Percentiles rank a stretch among this genome's conserved stretches.
These are phyloP conservation scores for Fusarium sp. DNA, from an alignment of 2,329 filamentous ascomycete species.

Conservation along the genomic window DNA sequence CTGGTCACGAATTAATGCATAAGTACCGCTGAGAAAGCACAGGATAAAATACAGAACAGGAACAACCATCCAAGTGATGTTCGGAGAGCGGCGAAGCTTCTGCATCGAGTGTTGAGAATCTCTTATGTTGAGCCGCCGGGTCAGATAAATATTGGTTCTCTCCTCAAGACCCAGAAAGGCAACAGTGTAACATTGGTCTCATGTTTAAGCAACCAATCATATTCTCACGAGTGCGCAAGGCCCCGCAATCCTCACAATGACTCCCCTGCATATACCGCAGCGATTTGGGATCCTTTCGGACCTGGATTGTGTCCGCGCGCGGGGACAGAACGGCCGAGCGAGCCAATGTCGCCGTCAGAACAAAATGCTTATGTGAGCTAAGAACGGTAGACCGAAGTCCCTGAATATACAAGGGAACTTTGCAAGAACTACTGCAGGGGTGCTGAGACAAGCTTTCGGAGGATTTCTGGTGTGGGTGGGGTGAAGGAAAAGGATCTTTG, in stretches of 20 bases:
- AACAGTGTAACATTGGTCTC: neutral
- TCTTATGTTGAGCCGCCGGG: neutral
- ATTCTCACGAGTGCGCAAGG: neutral
- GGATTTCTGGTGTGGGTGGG: no score
- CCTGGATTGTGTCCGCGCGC: neutral
- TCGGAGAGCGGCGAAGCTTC: neutral
- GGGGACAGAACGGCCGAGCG: neutral
- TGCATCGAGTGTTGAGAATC: neutral
- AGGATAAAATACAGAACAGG: no score
- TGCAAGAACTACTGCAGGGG: neutral
- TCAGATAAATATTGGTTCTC: neutral
- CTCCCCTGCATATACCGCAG: neutral
- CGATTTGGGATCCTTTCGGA: neutral
- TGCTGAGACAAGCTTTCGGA: neutral
- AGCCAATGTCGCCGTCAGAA: constrained; percentile 1
- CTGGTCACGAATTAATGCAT: no score
- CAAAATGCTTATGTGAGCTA: constrained; percentile 1
- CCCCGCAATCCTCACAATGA: neutral
- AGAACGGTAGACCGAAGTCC: neutral
- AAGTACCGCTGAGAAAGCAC: no score
- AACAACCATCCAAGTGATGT: neutral
- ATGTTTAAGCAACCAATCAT: neutral
- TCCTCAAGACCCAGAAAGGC: neutral
- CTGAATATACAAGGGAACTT: neutral
- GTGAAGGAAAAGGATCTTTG: no score